Conservation (phyloP, 371 early-diverging fungal genomes). For the Lichtheimia ornata region DNA sequence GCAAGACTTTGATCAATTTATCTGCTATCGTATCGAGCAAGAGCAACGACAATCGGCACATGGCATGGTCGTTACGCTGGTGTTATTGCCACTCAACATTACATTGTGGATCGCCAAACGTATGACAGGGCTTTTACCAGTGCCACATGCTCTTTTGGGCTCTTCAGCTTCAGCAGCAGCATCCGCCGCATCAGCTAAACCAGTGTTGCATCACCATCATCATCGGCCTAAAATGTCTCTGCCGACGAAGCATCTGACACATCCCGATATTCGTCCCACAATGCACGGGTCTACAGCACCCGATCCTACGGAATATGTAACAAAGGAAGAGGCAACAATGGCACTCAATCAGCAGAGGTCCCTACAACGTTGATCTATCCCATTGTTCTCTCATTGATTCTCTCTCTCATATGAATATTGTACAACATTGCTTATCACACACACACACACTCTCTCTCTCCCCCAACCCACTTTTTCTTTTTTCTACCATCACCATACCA, state of each 20-base stretch:
- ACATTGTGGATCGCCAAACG: conserved; percentile 39
- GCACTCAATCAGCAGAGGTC: neutral
- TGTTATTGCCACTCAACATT: conserved; percentile 44
- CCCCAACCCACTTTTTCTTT: too few relatives aligned
- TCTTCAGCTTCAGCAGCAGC: conserved; percentile 9
- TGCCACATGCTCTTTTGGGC: conserved; percentile 21
- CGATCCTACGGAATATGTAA: neutral
- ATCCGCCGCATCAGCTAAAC: conserved; percentile 1
- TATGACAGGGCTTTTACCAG: conserved; percentile 34
- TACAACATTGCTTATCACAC: too few relatives aligned
- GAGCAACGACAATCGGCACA: conserved; percentile 35
- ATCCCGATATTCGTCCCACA: conserved; percentile 6
- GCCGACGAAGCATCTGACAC: conserved; percentile 12
- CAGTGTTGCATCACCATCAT: conserved; percentile 6
- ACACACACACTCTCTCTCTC: too few relatives aligned
- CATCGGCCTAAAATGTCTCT: neutral
- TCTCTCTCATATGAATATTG: conserved; percentile 1
- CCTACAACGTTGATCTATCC: neutral
- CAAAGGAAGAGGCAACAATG: conserved; percentile 1
- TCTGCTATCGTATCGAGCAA: conserved; percentile 60
- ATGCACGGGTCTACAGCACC: neutral
- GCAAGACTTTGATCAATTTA: conserved; percentile 57
- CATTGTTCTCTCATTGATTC: too few relatives aligned
- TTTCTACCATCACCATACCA: too few relatives aligned
- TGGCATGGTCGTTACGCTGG: conserved; percentile 31